phyloP scores from a whole-genome alignment of 495 filamentous ascomycete genomes.

The Penicillium arizonense region DNA sequence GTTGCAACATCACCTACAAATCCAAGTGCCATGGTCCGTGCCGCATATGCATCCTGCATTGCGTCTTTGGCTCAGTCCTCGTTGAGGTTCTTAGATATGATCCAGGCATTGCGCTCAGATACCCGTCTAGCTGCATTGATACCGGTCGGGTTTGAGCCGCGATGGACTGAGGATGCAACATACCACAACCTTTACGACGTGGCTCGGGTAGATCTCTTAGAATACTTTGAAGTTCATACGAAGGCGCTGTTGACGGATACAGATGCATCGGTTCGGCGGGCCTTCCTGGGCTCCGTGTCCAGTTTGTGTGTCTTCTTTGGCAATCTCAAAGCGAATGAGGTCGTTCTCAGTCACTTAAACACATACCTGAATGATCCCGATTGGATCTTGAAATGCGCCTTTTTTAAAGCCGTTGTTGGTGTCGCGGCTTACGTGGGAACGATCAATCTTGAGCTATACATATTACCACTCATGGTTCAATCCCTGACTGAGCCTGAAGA shows the following conservation, averaged over 20 bases:
- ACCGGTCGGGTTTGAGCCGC: conserved; percentile 57
- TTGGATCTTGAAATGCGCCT: conserved; percentile 95
- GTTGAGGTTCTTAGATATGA: conserved; percentile 81
- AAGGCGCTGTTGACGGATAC: conserved; percentile 85
- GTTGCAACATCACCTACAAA: conserved; percentile 53
- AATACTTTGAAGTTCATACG: conserved; percentile 81
- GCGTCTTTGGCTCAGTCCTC: conserved; percentile 91
- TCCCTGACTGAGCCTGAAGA: conserved; percentile 96
- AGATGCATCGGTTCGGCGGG: conserved; percentile 83
- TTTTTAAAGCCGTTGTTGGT: conserved; percentile 92
- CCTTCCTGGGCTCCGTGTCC: conserved; percentile 91
- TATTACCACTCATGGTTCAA: conserved; percentile 93
- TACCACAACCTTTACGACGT: conserved; percentile 84
- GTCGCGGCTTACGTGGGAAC: conserved; percentile 89
- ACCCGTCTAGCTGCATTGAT: conserved; percentile 76
- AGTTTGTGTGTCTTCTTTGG: conserved; percentile 96
- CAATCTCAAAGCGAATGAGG: conserved; percentile 82
- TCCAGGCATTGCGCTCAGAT: conserved; percentile 81
- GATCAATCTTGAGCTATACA: conserved; percentile 88
- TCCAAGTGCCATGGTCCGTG: conserved; percentile 69
- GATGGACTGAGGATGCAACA: conserved; percentile 68
- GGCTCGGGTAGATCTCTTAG: conserved; percentile 70
- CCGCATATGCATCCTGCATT: conserved; percentile 89
- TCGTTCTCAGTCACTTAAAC: conserved; percentile 91
- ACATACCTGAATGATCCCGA: conserved; percentile 96